Evolutionary conservation across 352 stramenopile species (phyloP), one percentile per base, ranked within the genome.

Genomic region (Thalassiosira hispida): DNA sequence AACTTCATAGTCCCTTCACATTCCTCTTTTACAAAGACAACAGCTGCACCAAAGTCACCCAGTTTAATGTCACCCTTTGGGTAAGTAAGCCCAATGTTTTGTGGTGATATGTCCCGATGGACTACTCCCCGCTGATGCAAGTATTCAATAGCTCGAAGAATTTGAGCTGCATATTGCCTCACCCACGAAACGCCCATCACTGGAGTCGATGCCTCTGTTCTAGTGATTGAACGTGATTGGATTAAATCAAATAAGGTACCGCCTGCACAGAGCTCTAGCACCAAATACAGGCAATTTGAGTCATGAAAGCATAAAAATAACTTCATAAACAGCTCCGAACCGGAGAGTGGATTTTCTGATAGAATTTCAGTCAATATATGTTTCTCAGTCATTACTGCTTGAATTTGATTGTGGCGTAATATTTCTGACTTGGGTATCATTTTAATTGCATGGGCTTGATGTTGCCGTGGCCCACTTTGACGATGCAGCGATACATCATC

Each of bases 351-450:
- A 61, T 70, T 31, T 44, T 74, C 52, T 27, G 8, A 27, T 38
- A 71, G 14, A n/a, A 71, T 40, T 53, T 71, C 69, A n/a, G 56
- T 46, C 35, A 78, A 66, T 42, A 79, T 68, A 12, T 42, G 33
- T 29, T 74, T 73, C 49, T 79, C 71, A 9, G 38, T 79, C 38
- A 74, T 42, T 7, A 74, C 71, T 14, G 55, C 64, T 29, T 73
- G n/a, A 4, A 68, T 52, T 52, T 74, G 71, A 49, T 79, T 74
- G 52, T 62, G 55, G 8, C 64, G 61, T 29, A 79, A 52, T 51
- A 69, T 68, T 64, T 79, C 61, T 11, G 62, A 74, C 25, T 79
- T 79, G 16, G 61, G 40, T 23, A 79, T 79, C 29, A 68, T 73
- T 74, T 79, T 79, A 55, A 79, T 69, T 18, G 71, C 71, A 74